Base-by-base conservation (phyloP, 1,284 basidiomycete species). In the Rugiboletus extremiorientalis region DNA sequence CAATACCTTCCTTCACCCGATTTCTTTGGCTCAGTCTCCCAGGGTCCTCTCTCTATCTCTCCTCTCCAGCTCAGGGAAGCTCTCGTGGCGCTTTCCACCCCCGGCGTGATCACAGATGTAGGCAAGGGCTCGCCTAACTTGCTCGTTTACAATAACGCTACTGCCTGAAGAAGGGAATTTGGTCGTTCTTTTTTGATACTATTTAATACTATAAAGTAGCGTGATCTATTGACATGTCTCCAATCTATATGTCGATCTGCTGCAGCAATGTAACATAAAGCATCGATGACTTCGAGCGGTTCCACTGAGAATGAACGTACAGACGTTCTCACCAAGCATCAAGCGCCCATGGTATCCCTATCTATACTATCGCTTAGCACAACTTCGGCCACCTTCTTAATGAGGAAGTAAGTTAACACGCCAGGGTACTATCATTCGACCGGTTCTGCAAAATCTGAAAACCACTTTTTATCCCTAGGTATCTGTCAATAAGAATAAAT, bases 141-240 rank as follows among this genome's bases (percentile, higher is more conserved):
- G 65, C 77, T 94, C 66, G 82, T 91, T 55, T 93, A 85, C 79
- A 94, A 93, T 81, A 94, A 94, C 65, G 89, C 84, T n/a, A 92
- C 89, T 6, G 52, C 47, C 3, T 71, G 40, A 66, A 20, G 49
- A 27, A 28, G 20, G 33, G 22, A 11, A 8, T 15, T 15, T 20
- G 14, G 46, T 27, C 22, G 25, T 9, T 25, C 7, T 25, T 33
- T 27, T 41, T 50, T 50, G 48, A 36, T 43, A 43, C 31, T 53
- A 49, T 30, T 31, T 50, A 45, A 51, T 57, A 40, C 50, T 44
- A 54, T 52, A 23, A 14, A 10, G 12, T 47, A 50, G 50, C n/a
- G 22, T 47, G 53, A 41, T 52, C 42, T 54, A 30, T 16, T 18
- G 49, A 38, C 27, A 40, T 49, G 14, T 54, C 23, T 46, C 6